These are phyloP conservation scores for Blastocrithidia nonstop DNA, from an alignment of 208 protist species.

Conservation along the genomic window DNA sequence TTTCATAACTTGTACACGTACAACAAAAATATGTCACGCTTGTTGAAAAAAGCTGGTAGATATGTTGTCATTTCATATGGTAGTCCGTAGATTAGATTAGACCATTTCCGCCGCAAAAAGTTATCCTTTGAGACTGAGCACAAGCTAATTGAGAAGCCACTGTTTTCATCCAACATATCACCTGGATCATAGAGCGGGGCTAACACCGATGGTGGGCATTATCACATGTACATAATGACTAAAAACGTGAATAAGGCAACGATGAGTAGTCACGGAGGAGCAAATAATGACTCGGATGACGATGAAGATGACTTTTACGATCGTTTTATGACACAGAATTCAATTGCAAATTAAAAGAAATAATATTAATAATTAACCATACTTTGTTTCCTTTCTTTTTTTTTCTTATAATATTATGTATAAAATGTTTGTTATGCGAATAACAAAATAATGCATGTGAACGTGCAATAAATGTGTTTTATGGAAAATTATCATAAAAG, in stretches of 20 bases:
- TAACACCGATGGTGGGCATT: constrained; percentile 67
- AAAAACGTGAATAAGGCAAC: constrained; percentile 38
- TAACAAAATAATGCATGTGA: neutral
- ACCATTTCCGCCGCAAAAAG: constrained; percentile 80
- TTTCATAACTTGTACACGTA: constrained; percentile 81
- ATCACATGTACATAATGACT: constrained; percentile 86
- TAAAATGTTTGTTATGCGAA: neutral
- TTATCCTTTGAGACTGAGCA: constrained; percentile 82
- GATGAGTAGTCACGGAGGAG: constrained; percentile 16
- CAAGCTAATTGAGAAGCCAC: constrained; percentile 70
- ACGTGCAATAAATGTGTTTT: neutral
- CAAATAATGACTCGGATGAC: constrained; percentile 39
- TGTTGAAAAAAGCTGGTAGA: constrained; percentile 78
- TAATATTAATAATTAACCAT: constrained; percentile 2
- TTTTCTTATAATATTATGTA: neutral
- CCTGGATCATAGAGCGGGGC: no score
- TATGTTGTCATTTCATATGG: constrained; percentile 83
- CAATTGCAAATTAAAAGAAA: constrained; percentile 10
- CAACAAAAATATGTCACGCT: constrained; percentile 77
- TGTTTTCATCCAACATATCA: constrained; percentile 64
- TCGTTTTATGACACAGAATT: constrained; percentile 80
- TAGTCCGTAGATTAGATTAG: constrained; percentile 73
- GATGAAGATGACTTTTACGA: constrained; percentile 90
- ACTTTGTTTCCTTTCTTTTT: neutral
- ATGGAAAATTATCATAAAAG: neutral